These are phyloP conservation scores for Zoysia pacifica DNA, from an alignment of 176 grass and related monocot genomes.

Conservation along the genomic window DNA sequence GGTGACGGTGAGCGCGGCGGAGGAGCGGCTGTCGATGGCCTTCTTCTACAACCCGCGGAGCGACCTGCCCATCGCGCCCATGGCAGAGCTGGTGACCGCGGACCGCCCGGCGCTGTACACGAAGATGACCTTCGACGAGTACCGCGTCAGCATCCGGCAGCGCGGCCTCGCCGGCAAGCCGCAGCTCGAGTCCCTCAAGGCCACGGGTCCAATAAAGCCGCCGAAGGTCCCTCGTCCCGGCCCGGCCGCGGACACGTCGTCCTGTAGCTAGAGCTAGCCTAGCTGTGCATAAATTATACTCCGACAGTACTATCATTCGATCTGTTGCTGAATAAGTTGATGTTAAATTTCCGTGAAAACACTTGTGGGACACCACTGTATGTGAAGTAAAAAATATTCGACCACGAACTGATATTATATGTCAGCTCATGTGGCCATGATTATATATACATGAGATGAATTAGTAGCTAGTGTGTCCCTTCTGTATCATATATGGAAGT, in stretches of 20 bases:
- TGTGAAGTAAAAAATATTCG: not conserved
- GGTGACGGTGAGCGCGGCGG: slow-evolving; percentile 56
- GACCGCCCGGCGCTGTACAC: slow-evolving; percentile 50
- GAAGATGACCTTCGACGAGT: slow-evolving; percentile 77
- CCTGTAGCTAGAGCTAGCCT: not conserved
- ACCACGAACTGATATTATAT: slow-evolving; percentile 6
- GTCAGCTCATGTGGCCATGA: not conserved
- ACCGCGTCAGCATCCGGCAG: slow-evolving; percentile 62
- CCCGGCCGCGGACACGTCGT: not conserved
- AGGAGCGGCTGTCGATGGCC: slow-evolving; percentile 69
- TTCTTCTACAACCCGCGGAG: slow-evolving; percentile 83
- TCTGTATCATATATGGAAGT: too few relatives aligned
- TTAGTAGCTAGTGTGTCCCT: too few relatives aligned
- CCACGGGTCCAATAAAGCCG: not conserved
- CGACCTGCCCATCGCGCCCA: slow-evolving; percentile 57
- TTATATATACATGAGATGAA: not conserved
- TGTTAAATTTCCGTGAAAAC: slow-evolving; percentile 4
- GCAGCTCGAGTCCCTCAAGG: slow-evolving; percentile 54
- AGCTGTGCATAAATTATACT: not conserved
- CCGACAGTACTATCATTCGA: not conserved
- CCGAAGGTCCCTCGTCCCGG: not conserved
- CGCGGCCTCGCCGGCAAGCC: slow-evolving; percentile 65
- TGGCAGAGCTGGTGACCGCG: slow-evolving; percentile 52
- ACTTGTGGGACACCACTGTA: not conserved
- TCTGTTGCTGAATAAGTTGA: slow-evolving; percentile 9